These are phyloP conservation scores for Soucietia sequanensis DNA, from an alignment of 805 yeast species.

Conservation along the genomic window DNA sequence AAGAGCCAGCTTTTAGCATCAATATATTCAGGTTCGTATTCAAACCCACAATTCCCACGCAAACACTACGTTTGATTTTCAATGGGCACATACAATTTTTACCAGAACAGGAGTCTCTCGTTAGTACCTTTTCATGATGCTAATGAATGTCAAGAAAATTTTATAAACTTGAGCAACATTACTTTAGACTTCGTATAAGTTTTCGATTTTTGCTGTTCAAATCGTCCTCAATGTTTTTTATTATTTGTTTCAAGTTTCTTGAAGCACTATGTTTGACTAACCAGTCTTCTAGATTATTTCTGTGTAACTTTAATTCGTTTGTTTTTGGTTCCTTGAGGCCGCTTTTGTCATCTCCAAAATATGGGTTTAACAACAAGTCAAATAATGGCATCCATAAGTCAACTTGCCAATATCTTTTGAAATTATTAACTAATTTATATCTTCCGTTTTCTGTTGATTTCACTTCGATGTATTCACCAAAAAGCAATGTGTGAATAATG, in stretches of 20 bases:
- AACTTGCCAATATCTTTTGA: slow-evolving; percentile 75
- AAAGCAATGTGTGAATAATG: slow-evolving; percentile 68
- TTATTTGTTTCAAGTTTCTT: slow-evolving; percentile 24
- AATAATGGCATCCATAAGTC: slow-evolving; percentile 71
- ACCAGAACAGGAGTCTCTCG: slow-evolving; percentile 10
- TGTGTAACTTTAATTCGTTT: slow-evolving; percentile 27
- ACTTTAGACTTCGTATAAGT: slow-evolving; percentile 4
- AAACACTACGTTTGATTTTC: too few relatives aligned
- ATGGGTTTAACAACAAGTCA: slow-evolving; percentile 61
- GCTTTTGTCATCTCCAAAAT: slow-evolving; percentile 12
- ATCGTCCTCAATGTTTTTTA: slow-evolving; percentile 36
- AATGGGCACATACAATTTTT: too few relatives aligned
- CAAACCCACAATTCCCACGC: too few relatives aligned
- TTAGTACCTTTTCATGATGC: slow-evolving; percentile 26
- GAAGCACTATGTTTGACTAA: slow-evolving; percentile 21
- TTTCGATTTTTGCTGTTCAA: slow-evolving; percentile 15
- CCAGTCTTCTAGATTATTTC: slow-evolving; percentile 44
- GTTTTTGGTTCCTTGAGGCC: slow-evolving; percentile 38
- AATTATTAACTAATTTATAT: slow-evolving; percentile 40
- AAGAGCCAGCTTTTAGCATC: slow-evolving; percentile 40
- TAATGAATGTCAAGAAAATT: too few relatives aligned
- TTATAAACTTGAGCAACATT: too few relatives aligned
- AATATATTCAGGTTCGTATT: too few relatives aligned
- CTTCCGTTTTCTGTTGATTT: slow-evolving; percentile 18
- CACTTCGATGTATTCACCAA: slow-evolving; percentile 61